Conservation (phyloP, 208 protist species). For the Wallacemonas sp. region DNA sequence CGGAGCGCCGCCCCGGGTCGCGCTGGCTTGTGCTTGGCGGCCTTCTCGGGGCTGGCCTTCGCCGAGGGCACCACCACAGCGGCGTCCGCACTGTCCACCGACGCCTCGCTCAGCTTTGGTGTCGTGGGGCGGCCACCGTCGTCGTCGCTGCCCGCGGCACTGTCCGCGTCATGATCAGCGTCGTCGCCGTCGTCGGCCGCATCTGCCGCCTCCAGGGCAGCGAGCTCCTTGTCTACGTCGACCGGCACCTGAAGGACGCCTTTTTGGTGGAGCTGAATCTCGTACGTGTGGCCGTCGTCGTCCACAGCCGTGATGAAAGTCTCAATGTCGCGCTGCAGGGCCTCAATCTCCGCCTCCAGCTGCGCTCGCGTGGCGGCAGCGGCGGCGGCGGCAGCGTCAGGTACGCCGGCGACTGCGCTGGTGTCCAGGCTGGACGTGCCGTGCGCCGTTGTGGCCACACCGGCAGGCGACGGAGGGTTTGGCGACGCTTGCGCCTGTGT, state of each 20-base stretch:
- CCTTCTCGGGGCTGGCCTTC: background rate
- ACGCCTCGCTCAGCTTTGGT: no score
- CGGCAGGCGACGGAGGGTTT: no score
- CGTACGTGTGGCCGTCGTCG: conserved; percentile 70
- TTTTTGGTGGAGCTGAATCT: conserved; percentile 49
- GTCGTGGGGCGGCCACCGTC: no score
- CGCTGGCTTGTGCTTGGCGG: background rate
- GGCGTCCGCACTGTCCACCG: no score
- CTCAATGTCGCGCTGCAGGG: conserved; percentile 57
- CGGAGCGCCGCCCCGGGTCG: no score
- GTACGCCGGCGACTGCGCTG: background rate
- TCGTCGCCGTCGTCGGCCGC: conserved; percentile 8
- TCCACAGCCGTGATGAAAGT: conserved; percentile 89
- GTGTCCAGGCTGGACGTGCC: no score
- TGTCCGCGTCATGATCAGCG: background rate
- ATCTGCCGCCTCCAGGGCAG: background rate
- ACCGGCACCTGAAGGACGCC: conserved; percentile 64
- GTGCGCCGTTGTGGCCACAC: no score
- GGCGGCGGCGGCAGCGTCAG: background rate
- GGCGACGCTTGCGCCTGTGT: background rate
- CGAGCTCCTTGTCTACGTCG: conserved; percentile 9
- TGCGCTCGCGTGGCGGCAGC: background rate
- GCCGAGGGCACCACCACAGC: no score
- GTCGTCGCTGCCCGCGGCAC: background rate
- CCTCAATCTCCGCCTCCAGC: conserved; percentile 54